Conservation (phyloP, 768 basidiomycete genomes). For the Hericium erinaceus region DNA sequence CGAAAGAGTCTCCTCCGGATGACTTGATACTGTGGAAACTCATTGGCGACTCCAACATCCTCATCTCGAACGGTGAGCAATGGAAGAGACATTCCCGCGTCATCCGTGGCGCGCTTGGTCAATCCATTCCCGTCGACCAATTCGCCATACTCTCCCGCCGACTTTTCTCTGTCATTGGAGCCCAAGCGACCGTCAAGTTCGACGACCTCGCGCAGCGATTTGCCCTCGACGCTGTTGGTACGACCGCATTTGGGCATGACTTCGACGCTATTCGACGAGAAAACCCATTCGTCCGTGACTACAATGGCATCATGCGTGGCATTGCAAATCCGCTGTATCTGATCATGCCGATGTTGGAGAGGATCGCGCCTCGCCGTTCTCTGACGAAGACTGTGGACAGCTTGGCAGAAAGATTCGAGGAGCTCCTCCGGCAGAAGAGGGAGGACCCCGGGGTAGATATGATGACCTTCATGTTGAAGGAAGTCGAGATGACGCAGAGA, state of each 20-base stretch:
- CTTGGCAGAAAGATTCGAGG: constrained; percentile 21
- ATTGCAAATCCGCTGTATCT: constrained; percentile 27
- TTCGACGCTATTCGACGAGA: constrained; percentile 27
- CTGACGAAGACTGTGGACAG: constrained; percentile 24
- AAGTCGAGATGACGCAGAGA: constrained; percentile 22
- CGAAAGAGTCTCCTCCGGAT: constrained; percentile 5
- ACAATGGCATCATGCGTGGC: constrained; percentile 27
- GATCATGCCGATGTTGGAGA: constrained; percentile 25
- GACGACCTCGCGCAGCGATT: constrained; percentile 14
- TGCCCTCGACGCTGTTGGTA: constrained; percentile 29
- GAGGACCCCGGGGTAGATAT: constrained; percentile 26
- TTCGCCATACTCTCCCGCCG: background rate
- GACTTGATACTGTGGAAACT: constrained; percentile 5
- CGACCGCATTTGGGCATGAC: constrained; percentile 28
- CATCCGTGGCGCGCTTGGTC: background rate
- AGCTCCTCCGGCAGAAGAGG: constrained; percentile 21
- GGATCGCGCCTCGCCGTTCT: constrained; percentile 19
- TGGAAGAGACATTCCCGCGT: constrained; percentile 5
- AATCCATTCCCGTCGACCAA: background rate
- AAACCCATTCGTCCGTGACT: constrained; percentile 27
- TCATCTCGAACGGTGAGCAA: constrained; percentile 5
- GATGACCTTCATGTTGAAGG: constrained; percentile 27
- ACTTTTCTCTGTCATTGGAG: background rate
- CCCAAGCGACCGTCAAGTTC: background rate
- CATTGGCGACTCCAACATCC: constrained; percentile 4